Conservation (phyloP, 352 stramenopile genomes). For the Plasmopara muralis region DNA sequence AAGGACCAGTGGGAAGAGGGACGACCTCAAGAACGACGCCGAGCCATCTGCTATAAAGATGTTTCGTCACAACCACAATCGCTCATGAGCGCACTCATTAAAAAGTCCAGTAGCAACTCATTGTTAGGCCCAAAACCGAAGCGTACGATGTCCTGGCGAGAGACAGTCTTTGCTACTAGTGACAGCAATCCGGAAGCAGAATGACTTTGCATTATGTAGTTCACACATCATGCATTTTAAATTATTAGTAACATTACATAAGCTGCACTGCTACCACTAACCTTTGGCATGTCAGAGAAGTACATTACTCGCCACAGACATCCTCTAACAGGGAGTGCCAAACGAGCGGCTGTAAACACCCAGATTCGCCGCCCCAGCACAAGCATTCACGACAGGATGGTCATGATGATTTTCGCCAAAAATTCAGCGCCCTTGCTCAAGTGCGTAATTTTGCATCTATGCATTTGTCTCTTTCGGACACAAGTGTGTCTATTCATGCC, state of each 20-base stretch:
- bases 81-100: slow-evolving; percentile 20
- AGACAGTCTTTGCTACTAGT: slow-evolving; percentile 13
- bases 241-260: too few species aligned
- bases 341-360: slow-evolving; percentile 32
- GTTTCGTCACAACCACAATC: slow-evolving; percentile 8
- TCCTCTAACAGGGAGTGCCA: not conserved
- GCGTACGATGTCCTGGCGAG: slow-evolving; percentile 19
- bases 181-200: too few species aligned
- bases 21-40: slow-evolving; percentile 12
- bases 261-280: too few species aligned
- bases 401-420: slow-evolving; percentile 50
- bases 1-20: slow-evolving; percentile 8
- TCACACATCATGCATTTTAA: too few species aligned
- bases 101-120: slow-evolving; percentile 3
- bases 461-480: not conserved
- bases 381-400: slow-evolving; percentile 23
- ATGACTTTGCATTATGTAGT: too few species aligned
- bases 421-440: slow-evolving; percentile 45
- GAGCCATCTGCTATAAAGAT: slow-evolving; percentile 21
- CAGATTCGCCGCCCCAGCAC: slow-evolving; percentile 24
- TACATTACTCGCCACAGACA: not conserved
- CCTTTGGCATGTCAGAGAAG: too few species aligned
- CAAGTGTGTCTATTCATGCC: too few species aligned
- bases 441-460: slow-evolving; percentile 20
- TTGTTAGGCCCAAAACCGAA: slow-evolving; percentile 12